Percentiles rank a stretch among this genome's conserved stretches.
These are phyloP conservation scores for Alternaria tenuissima DNA, from an alignment of 2,329 filamentous ascomycete genomes.

Conservation along the genomic window DNA sequence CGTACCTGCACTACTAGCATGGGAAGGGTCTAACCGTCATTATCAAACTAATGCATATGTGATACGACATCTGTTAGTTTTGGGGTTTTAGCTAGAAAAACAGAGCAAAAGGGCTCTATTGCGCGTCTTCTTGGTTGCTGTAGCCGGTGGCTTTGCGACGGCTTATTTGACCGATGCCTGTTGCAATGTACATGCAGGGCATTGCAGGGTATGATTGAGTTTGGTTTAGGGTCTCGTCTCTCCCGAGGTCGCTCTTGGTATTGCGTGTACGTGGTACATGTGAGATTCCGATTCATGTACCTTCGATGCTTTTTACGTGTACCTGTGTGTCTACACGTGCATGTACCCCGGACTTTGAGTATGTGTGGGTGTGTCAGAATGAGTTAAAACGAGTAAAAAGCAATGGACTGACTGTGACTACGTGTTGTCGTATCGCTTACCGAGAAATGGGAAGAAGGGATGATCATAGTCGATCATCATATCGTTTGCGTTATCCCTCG, in stretches of 20 bases:
- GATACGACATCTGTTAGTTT: background rate
- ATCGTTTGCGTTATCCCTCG: background rate
- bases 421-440: background rate
- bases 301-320: background rate
- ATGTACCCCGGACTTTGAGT: background rate
- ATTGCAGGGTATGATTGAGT: background rate
- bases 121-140: background rate
- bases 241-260: background rate
- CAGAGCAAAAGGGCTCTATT: constrained; percentile 1
- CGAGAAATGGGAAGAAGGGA: background rate
- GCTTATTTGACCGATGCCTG: background rate
- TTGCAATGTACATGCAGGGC: background rate
- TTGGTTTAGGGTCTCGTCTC: background rate
- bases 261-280: background rate
- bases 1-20: background rate
- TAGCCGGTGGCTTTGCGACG: constrained; percentile 1
- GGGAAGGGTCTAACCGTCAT: background rate
- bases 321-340: background rate
- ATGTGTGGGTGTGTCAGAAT: background rate
- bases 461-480: constrained; percentile 1
- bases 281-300: background rate
- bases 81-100: background rate
- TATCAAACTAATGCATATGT: background rate
- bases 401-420: background rate
- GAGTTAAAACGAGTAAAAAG: background rate